These are phyloP conservation scores for Ophiostoma novo-ulmi DNA, from an alignment of 2,329 filamentous ascomycete genomes.

Conservation along the genomic window DNA sequence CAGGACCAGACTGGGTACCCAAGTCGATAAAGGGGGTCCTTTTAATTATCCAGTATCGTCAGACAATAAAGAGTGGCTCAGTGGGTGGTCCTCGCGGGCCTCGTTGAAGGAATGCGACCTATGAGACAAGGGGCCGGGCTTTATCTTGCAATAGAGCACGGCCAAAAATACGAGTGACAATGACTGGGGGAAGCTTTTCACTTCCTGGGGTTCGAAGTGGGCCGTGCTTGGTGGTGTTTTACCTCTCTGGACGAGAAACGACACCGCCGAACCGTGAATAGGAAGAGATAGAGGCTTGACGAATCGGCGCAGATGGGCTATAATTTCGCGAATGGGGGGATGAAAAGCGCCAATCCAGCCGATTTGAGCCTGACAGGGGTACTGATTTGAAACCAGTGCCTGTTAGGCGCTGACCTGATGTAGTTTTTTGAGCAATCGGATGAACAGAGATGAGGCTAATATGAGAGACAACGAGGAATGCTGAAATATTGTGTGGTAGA, in stretches of 20 bases:
- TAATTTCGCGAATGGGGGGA: slow-evolving; percentile 34
- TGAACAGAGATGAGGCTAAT: not conserved
- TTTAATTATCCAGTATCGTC: slow-evolving; percentile 6
- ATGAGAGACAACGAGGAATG: not conserved
- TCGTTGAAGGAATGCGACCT: not conserved
- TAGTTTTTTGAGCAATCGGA: not conserved
- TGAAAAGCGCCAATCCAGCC: slow-evolving; percentile 24
- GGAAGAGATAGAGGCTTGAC: not conserved
- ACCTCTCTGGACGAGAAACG: not conserved
- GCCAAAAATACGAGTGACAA: not conserved
- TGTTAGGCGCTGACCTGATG: not conserved
- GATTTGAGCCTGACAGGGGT: not conserved
- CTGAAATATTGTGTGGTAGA: not conserved
- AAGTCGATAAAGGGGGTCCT: slow-evolving; percentile 21
- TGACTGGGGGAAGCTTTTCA: not conserved
- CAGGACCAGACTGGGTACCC: slow-evolving; percentile 1
- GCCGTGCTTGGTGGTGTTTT: not conserved
- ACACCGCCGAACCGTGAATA: not conserved
- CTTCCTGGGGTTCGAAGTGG: slow-evolving; percentile 12
- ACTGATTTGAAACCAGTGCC: not conserved
- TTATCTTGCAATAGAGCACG: not conserved
- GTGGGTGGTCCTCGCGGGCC: slow-evolving; percentile 7
- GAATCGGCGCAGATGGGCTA: slow-evolving; percentile 23
- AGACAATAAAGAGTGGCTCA: not conserved
- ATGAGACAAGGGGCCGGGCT: not conserved